Evolutionary conservation across 306 rosid species (phyloP).

Genomic region (Amphicarpaea edgeworthii): DNA sequence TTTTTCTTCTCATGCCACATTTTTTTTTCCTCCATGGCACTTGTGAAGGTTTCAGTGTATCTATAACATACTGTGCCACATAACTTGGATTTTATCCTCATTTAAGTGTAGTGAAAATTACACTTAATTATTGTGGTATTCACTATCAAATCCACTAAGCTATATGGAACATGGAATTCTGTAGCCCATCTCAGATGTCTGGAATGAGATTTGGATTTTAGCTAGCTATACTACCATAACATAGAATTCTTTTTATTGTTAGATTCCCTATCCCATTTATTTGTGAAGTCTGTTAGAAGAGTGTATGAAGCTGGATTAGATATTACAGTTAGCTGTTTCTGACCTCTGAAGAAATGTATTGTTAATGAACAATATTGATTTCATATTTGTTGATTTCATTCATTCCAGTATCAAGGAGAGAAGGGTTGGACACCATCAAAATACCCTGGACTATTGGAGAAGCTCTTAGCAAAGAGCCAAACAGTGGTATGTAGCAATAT

Average conservation of each 20-base stretch:
- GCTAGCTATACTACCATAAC: slow-evolving; percentile 13
- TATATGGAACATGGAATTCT: slow-evolving; percentile 22
- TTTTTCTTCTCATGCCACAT: slow-evolving; percentile 30
- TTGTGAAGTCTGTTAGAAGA: slow-evolving; percentile 9
- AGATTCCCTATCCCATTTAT: slow-evolving; percentile 38
- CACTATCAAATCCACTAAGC: slow-evolving; percentile 7
- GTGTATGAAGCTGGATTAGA: slow-evolving; percentile 11
- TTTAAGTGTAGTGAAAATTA: slow-evolving; percentile 3
- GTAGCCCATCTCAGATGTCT: slow-evolving; percentile 3
- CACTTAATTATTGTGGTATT: slow-evolving; percentile 26
- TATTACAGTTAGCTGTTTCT: slow-evolving; percentile 21
- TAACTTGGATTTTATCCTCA: slow-evolving; percentile 24
- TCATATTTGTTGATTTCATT: slow-evolving; percentile 36
- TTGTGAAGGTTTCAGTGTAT: slow-evolving; percentile 21
- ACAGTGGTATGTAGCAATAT: slow-evolving; percentile 79
- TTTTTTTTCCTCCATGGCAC: slow-evolving; percentile 3
- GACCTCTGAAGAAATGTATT: slow-evolving; percentile 14
- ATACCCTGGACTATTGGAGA: slow-evolving; percentile 89
- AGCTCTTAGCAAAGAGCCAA: slow-evolving; percentile 87
- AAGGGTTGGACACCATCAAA: slow-evolving; percentile 92
- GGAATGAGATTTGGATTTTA: slow-evolving; percentile 13
- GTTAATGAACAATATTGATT: slow-evolving; percentile 30
- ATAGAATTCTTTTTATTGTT: background rate
- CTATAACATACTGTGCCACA: background rate
- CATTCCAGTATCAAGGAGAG: slow-evolving; percentile 93